Conservation (phyloP, 2,329 filamentous ascomycete species). For the Annulohypoxylon truncatum region DNA sequence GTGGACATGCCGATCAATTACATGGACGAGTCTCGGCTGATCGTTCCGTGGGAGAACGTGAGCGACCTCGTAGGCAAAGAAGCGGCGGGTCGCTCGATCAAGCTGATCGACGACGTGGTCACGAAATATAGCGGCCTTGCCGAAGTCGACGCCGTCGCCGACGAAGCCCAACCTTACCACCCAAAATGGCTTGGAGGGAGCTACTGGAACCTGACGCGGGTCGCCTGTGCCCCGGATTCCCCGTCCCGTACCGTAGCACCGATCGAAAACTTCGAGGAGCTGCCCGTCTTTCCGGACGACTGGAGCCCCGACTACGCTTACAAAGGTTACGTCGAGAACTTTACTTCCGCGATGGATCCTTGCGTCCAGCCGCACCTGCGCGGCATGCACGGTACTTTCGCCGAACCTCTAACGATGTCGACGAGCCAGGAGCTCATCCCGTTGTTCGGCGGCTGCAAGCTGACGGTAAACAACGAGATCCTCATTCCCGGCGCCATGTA, state of each 20-base stretch:
- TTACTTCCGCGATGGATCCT: slow-evolving; percentile 64
- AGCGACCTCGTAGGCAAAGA: slow-evolving; percentile 58
- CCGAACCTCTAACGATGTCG: slow-evolving; percentile 61
- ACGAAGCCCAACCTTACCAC: slow-evolving; percentile 40
- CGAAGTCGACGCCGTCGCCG: slow-evolving; percentile 35
- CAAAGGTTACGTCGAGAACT: slow-evolving; percentile 65
- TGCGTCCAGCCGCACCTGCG: slow-evolving; percentile 64
- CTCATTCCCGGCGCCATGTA: slow-evolving; percentile 73
- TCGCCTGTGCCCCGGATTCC: slow-evolving; percentile 62
- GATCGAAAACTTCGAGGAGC: slow-evolving; percentile 51
- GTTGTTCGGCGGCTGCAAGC: slow-evolving; percentile 69
- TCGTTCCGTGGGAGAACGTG: slow-evolving; percentile 65
- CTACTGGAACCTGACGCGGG: slow-evolving; percentile 63
- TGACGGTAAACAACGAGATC: slow-evolving; percentile 70
- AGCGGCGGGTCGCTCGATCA: slow-evolving; percentile 52
- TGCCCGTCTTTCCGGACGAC: slow-evolving; percentile 40
- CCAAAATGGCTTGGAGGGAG: slow-evolving; percentile 55
- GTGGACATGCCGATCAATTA: slow-evolving; percentile 67
- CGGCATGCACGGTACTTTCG: slow-evolving; percentile 64
- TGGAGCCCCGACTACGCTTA: slow-evolving; percentile 48
- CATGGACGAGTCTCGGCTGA: slow-evolving; percentile 63
- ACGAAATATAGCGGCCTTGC: slow-evolving; percentile 51
- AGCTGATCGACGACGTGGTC: slow-evolving; percentile 54
- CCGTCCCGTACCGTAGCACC: slow-evolving; percentile 55
- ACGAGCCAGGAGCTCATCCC: slow-evolving; percentile 65